phyloP scores from a whole-genome alignment of 768 basidiomycete genomes.

The Panaeolus cyanescens region DNA sequence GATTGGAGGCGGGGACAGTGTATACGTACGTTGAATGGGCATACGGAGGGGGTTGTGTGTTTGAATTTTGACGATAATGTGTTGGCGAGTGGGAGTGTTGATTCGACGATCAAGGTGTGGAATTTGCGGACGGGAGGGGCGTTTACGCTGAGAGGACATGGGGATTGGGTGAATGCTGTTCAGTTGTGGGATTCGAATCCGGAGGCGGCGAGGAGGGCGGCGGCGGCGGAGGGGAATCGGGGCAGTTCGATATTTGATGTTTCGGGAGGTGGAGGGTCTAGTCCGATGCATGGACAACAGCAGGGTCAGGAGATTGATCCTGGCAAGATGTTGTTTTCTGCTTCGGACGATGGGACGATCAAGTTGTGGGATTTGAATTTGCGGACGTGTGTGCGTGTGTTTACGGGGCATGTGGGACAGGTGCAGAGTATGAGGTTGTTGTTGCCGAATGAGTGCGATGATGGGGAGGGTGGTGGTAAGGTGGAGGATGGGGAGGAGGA shows the following conservation, averaged over 20 bases:
- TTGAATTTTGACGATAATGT: constrained; percentile 91
- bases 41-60: constrained; percentile 89
- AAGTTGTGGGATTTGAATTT: constrained; percentile 90
- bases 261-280: not conserved
- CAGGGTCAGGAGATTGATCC: constrained; percentile 52
- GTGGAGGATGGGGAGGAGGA: constrained; percentile 20
- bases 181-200: constrained; percentile 82
- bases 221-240: constrained; percentile 18
- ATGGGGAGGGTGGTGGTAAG: constrained; percentile 22
- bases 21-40: constrained; percentile 85
- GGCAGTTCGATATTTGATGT: constrained; percentile 35
- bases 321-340: constrained; percentile 97
- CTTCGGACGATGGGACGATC: constrained; percentile 93
- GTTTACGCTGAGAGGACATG: constrained; percentile 90
- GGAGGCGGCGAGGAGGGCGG: constrained; percentile 18
- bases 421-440: constrained; percentile 90
- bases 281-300: not conserved
- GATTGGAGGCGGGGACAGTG: constrained; percentile 91
- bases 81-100: constrained; percentile 90
- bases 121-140: constrained; percentile 90
- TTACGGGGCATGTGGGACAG: constrained; percentile 90
- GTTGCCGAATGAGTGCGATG: constrained; percentile 58
- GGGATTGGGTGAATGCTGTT: constrained; percentile 96
- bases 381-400: constrained; percentile 79
- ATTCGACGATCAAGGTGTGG: constrained; percentile 94